Evolutionary conservation across 208 protist species (phyloP), one percentile per base, ranked within the genome.

Genomic region (Kentomonas sorsogonicus): DNA sequence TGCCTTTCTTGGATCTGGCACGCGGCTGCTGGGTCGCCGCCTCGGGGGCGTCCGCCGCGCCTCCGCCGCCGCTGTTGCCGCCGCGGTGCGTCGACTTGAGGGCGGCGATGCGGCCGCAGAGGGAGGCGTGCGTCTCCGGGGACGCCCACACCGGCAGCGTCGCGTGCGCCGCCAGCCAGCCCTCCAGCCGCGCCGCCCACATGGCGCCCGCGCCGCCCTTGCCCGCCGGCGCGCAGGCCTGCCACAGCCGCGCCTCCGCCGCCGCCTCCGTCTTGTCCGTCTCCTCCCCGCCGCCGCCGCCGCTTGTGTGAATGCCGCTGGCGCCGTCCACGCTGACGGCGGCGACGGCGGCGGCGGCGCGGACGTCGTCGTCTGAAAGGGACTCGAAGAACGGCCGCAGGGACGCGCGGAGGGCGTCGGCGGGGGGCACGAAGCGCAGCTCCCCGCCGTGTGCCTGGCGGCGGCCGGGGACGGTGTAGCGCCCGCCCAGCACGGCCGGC

Each of bases 371-470:
- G 3, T 23, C 39, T 16, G 58, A 50, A 4, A 60, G 60, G 15
- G 67, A 57, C 33, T 66, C 67, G 58, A 90, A 74, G 53, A 90
- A 89, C 13, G 74, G 64, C 26, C 65, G 15, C 16, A 93, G 54
- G 1, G 71, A 58, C 10, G 63, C 27, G 29, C 65, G 51, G 31
- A 89, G 63, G 7, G 74, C 65, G 13, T 86, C 74, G 47, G 67
- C 53, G 16, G 83, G 72, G 3, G 77, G 82, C 9, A 31, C 25
- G 50, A 85, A 79, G 10, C 36, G n/a, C 26, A 29, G 26, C 51
- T 46, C 47, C 10, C 38, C 43, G 15, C 15, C 38, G 15, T 43
- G 15, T n/a, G 11, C 38, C 7, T n/a, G 9, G 11, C 38, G 13
- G 38, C 38, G 13, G 13, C 38, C 38, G 38, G 13, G 63, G 63